Base-by-base conservation (phyloP, 2,329 filamentous ascomycete species). In the Aspergillus fumigatiaffinis region DNA sequence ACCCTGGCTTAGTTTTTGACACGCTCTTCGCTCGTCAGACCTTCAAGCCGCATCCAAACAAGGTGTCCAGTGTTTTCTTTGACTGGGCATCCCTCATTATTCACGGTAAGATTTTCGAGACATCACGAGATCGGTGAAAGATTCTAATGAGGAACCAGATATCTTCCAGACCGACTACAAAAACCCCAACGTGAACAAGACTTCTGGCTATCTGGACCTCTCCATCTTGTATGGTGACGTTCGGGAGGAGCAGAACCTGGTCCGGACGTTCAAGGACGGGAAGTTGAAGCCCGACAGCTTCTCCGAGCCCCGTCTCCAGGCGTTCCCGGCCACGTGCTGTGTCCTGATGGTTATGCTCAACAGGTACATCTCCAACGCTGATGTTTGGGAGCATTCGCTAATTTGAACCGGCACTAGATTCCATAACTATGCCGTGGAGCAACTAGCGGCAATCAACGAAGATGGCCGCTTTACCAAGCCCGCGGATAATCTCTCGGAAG, bases 361-460 rank as follows among this genome's bases (percentile, higher is more conserved):
- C 64, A 70, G 75, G 60, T 69, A 28, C 21, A 59, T 51, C 5
- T 50, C 10, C n/a, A 21, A 12, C 9, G n/a, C 21, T n/a, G 12
- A 10, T 20, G 8, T 51, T 52, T 46, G 17, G 10, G 8, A 44
- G 47, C 5, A 20, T 25, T 8, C 3, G 4, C 44, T 14, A 17
- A 52, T 51, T 38, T 17, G 38, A 52, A 1, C 47, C 46, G 3
- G 10, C 8, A 12, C 25, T 47, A 69, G 70, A 63, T 95, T 95
- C 75, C 93, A 97, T 75, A 97, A 97, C 74, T 83, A 94, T 62
- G 85, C 92, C 0, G 92, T 90, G 1, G 83, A 86, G 54, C 88
- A 93, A 59, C 78, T 97, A 20, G 89, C 89, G 0, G 77, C 82
- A n/a, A 93, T 97, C 73, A 96, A 97, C 66, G 92, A 97, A 66